A percentile compares a stretch with the other conserved stretches of the same genome.
Evolutionary conservation across 1,284 basidiomycete genomes (phyloP).

Genomic region (Mrakiaceae sp.): DNA sequence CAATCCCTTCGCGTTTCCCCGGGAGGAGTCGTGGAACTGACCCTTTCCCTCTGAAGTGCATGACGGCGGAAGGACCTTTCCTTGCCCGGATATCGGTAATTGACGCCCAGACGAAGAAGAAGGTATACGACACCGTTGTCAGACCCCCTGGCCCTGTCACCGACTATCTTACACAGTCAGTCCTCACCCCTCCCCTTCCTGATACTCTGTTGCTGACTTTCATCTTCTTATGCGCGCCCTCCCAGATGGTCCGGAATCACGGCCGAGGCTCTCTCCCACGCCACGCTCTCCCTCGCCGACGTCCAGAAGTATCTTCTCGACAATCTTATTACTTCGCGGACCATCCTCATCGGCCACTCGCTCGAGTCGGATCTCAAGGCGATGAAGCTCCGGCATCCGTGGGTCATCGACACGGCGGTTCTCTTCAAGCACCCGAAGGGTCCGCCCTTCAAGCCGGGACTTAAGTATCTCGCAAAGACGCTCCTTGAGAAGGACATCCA

Average conservation of each 20-base stretch:
- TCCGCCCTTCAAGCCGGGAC: constrained; percentile 74
- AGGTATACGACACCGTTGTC: constrained; percentile 74
- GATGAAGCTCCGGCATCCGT: constrained; percentile 66
- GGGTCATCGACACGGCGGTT: constrained; percentile 79
- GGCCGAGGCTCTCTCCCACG: constrained; percentile 49
- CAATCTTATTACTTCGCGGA: constrained; percentile 45
- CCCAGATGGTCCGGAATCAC: constrained; percentile 82
- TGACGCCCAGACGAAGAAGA: constrained; percentile 55
- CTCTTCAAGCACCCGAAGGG: constrained; percentile 81
- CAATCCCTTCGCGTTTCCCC: neutral
- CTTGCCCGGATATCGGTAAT: constrained; percentile 72
- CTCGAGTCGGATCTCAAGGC: constrained; percentile 81
- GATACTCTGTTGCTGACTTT: neutral
- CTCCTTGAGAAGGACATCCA: constrained; percentile 83
- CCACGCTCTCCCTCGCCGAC: constrained; percentile 61
- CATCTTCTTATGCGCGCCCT: neutral
- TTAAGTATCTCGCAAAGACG: constrained; percentile 84
- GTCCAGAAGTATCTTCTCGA: constrained; percentile 60
- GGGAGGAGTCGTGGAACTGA: neutral
- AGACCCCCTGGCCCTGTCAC: constrained; percentile 66
- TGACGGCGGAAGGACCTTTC: constrained; percentile 76
- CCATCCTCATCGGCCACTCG: constrained; percentile 85
- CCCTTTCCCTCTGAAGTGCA: constrained; percentile 43
- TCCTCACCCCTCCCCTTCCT: neutral
- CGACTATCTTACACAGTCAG: constrained; percentile 76